Evolutionary conservation across 2,329 filamentous ascomycete genomes (phyloP), one percentile per base, ranked within the genome.

Genomic region (Sordariomycetes sp.): DNA sequence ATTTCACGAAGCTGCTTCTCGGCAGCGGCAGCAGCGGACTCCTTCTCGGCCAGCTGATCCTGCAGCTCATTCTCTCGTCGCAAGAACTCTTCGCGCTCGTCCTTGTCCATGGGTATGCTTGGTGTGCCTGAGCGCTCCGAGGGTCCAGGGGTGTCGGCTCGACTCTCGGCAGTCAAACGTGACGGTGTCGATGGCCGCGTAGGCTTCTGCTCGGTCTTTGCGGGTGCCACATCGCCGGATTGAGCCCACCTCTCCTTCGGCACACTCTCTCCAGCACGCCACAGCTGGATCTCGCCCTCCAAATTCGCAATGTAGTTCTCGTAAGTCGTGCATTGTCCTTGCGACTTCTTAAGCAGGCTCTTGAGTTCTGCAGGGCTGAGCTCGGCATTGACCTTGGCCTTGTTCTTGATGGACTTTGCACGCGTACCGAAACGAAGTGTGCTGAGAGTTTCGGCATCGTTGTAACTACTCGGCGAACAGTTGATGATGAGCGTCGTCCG

Each of bases 331-430:
- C 92, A 81, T 56, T 95, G 88, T 34, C 75, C 78, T 59, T 94
- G 88, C 11, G 87, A 86, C 61, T 94, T 94, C 63, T 86, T 88
- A 55, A 98, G 78, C 51, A 95, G 72, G 32, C 79, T 72, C 64
- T 96, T 98, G 68, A 98, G 78, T 61, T 98, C 92, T 10, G 87
- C 79, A 30, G 92, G 92, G 51, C 90, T 96, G 49, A 98, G 75
- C 60, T 98, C 92, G 30, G 90, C 88, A 55, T 98, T 98, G 73
- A 98, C 83, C 81, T 96, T 98, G 61, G 92, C 92, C 72, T 96
- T 96, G 70, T 96, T 96, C 81, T 96, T 95, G 68, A 98, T 98
- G 0, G 86, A 85, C 69, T 98, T 98, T 38, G 92, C 92, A 55
- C 92, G 74, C 62, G 92, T 93, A 67, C 92, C 92, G 54, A 96